Conservation (phyloP, 2,329 filamentous ascomycete species). For the Hymenoscyphus scutula region DNA sequence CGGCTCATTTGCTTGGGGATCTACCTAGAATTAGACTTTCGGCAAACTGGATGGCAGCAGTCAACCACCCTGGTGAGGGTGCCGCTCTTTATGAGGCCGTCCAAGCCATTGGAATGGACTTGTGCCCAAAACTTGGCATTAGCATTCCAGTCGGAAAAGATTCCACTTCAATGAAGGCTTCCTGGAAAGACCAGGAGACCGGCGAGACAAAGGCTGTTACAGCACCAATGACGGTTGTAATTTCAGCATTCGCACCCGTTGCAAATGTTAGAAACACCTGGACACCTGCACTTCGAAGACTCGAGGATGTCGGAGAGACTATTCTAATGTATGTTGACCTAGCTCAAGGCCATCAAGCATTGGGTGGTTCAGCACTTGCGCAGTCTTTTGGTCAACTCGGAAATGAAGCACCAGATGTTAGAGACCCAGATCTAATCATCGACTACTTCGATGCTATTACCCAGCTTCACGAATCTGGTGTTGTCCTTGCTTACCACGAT, state of each 20-base stretch:
- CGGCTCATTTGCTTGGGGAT: slow-evolving; percentile 67
- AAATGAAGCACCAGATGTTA: slow-evolving; percentile 80
- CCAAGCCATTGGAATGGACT: slow-evolving; percentile 84
- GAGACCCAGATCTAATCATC: slow-evolving; percentile 74
- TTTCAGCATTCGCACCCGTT: slow-evolving; percentile 86
- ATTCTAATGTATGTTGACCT: slow-evolving; percentile 90
- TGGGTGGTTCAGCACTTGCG: slow-evolving; percentile 88
- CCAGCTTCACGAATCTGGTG: slow-evolving; percentile 62
- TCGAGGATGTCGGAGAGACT: slow-evolving; percentile 86
- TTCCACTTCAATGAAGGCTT: slow-evolving; percentile 98
- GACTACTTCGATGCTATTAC: slow-evolving; percentile 88
- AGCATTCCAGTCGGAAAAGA: slow-evolving; percentile 97
- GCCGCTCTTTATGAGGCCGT: slow-evolving; percentile 92
- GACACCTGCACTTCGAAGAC: slow-evolving; percentile 82
- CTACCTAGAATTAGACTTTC: slow-evolving; percentile 81
- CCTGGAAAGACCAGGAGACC: slow-evolving; percentile 73
- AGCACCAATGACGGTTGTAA: slow-evolving; percentile 84
- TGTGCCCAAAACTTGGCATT: slow-evolving; percentile 87
- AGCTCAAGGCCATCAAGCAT: slow-evolving; percentile 71
- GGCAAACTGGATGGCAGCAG: slow-evolving; percentile 99
- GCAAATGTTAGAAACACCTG: slow-evolving; percentile 82
- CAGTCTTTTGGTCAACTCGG: slow-evolving; percentile 88
- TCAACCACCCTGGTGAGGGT: slow-evolving; percentile 87
- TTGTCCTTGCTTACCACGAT: slow-evolving; percentile 93
- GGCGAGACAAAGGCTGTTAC: slow-evolving; percentile 79